Base-by-base conservation (phyloP, 768 basidiomycete species). In the Xerocomellus amylosporus region DNA sequence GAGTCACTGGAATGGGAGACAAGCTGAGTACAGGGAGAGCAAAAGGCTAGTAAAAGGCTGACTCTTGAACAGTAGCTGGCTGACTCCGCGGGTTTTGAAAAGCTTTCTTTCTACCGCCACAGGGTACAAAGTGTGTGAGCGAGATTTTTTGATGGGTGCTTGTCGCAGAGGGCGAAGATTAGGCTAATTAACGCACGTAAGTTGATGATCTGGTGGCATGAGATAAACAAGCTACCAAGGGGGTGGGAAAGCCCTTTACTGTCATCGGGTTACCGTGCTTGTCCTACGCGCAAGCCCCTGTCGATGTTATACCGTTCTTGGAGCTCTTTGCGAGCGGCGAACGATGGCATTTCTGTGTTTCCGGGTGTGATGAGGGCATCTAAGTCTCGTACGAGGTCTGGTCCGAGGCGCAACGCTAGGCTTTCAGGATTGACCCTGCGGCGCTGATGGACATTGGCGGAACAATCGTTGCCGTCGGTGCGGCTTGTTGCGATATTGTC, bases 261-360 rank as follows among this genome's bases (percentile, higher is more conserved):
- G 53, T 14, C 47, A 75, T 73, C 45, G 79, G 66, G 64, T 84
- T 83, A 4, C 76, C 77, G 52, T 82, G 79, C 58, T 80, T 83
- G 59, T 84, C 83, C 63, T 85, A 85, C 84, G 28, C 84, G 82
- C 56, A 85, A 63, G 37, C 84, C 80, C 62, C 76, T 73, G 62
- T 89, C 87, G 54, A 87, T 84, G 55, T 74, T 75, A 66, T 86
- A 87, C 43, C 84, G 80, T 64, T 83, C 79, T 69, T 89, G 87
- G 33, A 89, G 80, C 55, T 83, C 84, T 58, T 84, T 85, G 52
- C 87, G 79, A 49, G 84, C 74, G 8, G 82, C 76, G 61, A 88
- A 90, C 10, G 83, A 79, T 8, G 88, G 88, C 88, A 90, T 90
- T 64, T 88, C 86, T 24, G 67, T 73, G 40, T 82, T 83, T 39